Percentiles rank a stretch among this genome's conserved stretches.
phyloP scores from a whole-genome alignment of 2,329 filamentous ascomycete genomes.

The Ascochyta koolunga region DNA sequence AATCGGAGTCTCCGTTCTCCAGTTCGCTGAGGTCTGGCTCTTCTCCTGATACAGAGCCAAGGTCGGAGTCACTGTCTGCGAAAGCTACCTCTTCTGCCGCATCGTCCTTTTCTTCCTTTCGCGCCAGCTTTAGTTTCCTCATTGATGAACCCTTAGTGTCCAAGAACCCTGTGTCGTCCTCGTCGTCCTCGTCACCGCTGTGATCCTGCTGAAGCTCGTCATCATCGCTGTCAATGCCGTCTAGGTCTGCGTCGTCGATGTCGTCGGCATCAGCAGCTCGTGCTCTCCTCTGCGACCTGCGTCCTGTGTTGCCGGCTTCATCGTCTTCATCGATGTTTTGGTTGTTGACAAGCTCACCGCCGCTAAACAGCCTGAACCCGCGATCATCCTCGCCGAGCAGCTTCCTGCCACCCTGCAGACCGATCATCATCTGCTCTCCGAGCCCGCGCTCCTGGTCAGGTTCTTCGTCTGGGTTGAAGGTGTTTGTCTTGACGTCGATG shows the following conservation, averaged over 20 bases:
- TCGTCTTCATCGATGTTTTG: slow-evolving; percentile 57
- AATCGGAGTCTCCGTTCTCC: slow-evolving; percentile 58
- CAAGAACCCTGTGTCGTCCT: slow-evolving; percentile 56
- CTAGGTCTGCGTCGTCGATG: slow-evolving; percentile 60
- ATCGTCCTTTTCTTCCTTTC: slow-evolving; percentile 40
- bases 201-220: slow-evolving; percentile 59
- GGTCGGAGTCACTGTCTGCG: slow-evolving; percentile 95
- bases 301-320: slow-evolving; percentile 63
- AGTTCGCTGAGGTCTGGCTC: slow-evolving; percentile 43
- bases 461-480: slow-evolving; percentile 70
- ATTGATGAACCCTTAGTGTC: slow-evolving; percentile 51
- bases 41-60: slow-evolving; percentile 80
- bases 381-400: slow-evolving; percentile 82
- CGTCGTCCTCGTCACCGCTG: slow-evolving; percentile 57
- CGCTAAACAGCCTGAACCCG: slow-evolving; percentile 84
- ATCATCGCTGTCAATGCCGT: slow-evolving; percentile 56
- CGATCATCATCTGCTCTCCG: slow-evolving; percentile 92
- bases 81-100: slow-evolving; percentile 77
- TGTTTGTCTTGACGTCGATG: slow-evolving; percentile 74
- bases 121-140: slow-evolving; percentile 37
- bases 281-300: slow-evolving; percentile 60
- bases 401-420: slow-evolving; percentile 80
- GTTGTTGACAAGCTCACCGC: slow-evolving; percentile 70
- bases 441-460: slow-evolving; percentile 78
- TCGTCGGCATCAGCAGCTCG: slow-evolving; percentile 54